Evolutionary conservation across 176 grass and related monocot genomes (phyloP), one percentile per base, ranked within the genome.

Genomic region (Cymbopogon citratus): DNA sequence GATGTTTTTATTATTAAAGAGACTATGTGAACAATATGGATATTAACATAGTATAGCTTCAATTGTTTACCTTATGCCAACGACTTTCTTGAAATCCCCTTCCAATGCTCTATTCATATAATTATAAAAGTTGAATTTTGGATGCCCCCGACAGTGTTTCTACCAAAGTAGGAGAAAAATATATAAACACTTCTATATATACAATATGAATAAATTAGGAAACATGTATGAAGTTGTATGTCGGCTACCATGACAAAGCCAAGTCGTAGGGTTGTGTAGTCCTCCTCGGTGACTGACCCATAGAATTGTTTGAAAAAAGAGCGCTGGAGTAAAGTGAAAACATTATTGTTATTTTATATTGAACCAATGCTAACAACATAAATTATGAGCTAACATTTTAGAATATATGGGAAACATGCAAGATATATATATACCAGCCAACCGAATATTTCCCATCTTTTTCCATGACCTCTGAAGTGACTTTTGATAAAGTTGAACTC

Each of bases 271-370:
- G 92, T 91, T 66, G 76, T 82, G 70, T 95, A 93, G 34, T 95
- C 96, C 70, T 87, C 86, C 87, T 87, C 4, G 0, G 82, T 93
- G 9, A 98, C 28, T 2, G 96, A 88, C 35, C 77, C 87, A 83
- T 88, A 93, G 63, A 98, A 91, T 87, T 98, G 96, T 84, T 98
- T 95, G 27, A 95, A 82, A 73, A 91, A 98, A 9, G 96, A 90
- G 59, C 86, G 76, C 96, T 98, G 74, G 71, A 80, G 81, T 26
- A 25, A 65, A 46, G 40, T 28, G 49, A 10, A 52, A 40, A 15
- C 46, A 51, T 41, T 16, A 19, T 59, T 49, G 15, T 15, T 80
- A 46, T 28, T 19, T 76, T 31, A 25, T 69, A 33, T 35, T 52
- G 31, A 19, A 16, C 26, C 7, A 29, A 14, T 70, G 13, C 74